Percentiles rank a stretch among this genome's conserved stretches.
phyloP scores from a whole-genome alignment of 441 rosid genomes.

The Adansonia rubrostipa region DNA sequence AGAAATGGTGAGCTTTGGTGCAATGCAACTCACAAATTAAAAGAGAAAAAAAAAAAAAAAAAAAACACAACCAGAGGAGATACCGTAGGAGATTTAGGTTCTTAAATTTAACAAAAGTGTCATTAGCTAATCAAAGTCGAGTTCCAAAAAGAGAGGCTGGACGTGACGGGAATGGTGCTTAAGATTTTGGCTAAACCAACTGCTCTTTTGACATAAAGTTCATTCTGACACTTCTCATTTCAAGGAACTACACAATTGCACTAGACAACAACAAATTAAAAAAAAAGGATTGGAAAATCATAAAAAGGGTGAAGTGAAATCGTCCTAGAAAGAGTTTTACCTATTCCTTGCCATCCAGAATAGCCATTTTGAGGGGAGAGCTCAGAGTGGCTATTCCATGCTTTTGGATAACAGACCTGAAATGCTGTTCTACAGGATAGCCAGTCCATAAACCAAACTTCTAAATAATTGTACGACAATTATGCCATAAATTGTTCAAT shows the following conservation, averaged over 20 bases:
- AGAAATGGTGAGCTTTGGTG: neutral
- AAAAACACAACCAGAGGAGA: neutral
- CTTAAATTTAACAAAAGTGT: neutral
- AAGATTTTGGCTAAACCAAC: constrained; percentile 2
- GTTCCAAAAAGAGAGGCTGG: neutral
- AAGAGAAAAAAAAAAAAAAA: too few relatives aligned
- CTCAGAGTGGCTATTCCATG: neutral
- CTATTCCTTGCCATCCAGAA: neutral
- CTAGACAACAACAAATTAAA: neutral
- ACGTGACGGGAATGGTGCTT: neutral
- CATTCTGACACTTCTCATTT: neutral
- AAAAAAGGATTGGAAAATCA: too few relatives aligned
- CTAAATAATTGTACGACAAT: neutral
- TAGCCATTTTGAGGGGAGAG: neutral
- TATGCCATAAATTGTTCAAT: neutral
- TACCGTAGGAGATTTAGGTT: neutral
- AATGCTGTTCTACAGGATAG: neutral
- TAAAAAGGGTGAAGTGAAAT: neutral
- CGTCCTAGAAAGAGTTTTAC: neutral
- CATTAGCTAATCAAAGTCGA: neutral
- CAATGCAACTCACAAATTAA: neutral
- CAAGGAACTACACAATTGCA: neutral
- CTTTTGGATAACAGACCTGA: neutral
- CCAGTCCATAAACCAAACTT: neutral
- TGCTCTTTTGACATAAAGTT: constrained; percentile 8